Evolutionary conservation across 805 yeast genomes (phyloP), one percentile per base, ranked within the genome.

Genomic region (Schwanniomyces yamadae): DNA sequence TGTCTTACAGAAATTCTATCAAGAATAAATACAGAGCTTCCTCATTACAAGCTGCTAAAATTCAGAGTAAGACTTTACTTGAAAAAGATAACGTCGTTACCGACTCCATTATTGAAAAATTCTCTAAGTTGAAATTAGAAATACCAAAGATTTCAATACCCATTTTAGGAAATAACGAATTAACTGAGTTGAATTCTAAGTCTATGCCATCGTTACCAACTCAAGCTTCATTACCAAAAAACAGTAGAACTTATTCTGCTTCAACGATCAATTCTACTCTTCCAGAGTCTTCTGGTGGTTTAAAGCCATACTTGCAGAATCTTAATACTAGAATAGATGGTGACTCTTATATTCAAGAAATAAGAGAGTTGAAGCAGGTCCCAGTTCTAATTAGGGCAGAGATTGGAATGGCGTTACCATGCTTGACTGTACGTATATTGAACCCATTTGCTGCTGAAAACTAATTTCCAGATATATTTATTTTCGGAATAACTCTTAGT

Each of bases 371-470:
- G 51, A 74, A 74, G 33, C 82, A 79, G 49, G 83, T 91, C 32
- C 98, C 98, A 7, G 80, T 91, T 21, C 67, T 91, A 42, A 69
- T 93, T 45, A 73, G 96, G 51, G 88, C 96, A 0, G 98, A 90
- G 57, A 78, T 89, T 34, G 97, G 96, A 33, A 88, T 88, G 90
- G 91, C 96, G 2, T 70, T 91, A 36, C 99, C 99, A 12, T 91
- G 97, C 59, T 73, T 91, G 50, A 87, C 96, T 3, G 96, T 93
- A 11, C 77, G 96, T 50, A 84, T 91, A 6, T 69, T 90, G 54
- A 91, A 91, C 52, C 99, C 99, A 21, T 91, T 90, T 57, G 65
- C 64, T 9, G 43, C 49, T 28, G 29, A 27, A 16, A 27, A 27
- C 17, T 27, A 27, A 20, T 27, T n/a, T n/a, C n/a, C n/a, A n/a